phyloP scores from a whole-genome alignment of 192 early-diverging fungal species.

The Linderina pennispora region DNA sequence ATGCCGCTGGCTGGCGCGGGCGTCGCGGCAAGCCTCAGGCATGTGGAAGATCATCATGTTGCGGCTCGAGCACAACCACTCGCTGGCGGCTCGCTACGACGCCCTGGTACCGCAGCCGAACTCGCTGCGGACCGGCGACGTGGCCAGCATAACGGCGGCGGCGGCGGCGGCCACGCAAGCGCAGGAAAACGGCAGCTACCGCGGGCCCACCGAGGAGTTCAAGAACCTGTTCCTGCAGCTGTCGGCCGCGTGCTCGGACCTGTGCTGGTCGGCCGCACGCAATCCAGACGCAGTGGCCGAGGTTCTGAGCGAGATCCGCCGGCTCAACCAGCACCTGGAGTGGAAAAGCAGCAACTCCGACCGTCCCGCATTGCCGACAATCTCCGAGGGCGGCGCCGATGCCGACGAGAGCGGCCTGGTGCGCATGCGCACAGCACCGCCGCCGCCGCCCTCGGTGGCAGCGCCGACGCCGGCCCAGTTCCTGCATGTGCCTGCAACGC shows the following conservation, averaged over 20 bases:
- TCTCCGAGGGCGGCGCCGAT: conserved; percentile 9
- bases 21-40: conserved; percentile 41
- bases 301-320: conserved; percentile 43
- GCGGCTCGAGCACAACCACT: conserved; percentile 46
- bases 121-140: conserved; percentile 29
- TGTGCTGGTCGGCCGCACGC: conserved; percentile 47
- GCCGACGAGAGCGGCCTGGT: conserved; percentile 1
- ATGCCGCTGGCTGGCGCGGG: conserved; percentile 47
- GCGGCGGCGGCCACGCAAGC: conserved; percentile 29
- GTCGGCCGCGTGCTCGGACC: conserved; percentile 32
- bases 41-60: conserved; percentile 51
- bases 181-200: conserved; percentile 24
- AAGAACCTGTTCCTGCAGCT: conserved; percentile 43
- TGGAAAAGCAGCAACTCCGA: conserved; percentile 2
- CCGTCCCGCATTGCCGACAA: conserved; percentile 5
- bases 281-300: conserved; percentile 35
- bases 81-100: conserved; percentile 37
- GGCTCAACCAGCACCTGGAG: conserved; percentile 38
- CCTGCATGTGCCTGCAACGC: no score
- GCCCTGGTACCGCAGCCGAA: conserved; percentile 4
- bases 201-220: conserved; percentile 31
- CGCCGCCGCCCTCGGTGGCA: no score
- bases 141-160: conserved; percentile 26
- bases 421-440: no score
- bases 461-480: conserved; percentile 20